These are phyloP conservation scores for Venturia nashicola DNA, from an alignment of 2,329 filamentous ascomycete genomes.

Conservation along the genomic window DNA sequence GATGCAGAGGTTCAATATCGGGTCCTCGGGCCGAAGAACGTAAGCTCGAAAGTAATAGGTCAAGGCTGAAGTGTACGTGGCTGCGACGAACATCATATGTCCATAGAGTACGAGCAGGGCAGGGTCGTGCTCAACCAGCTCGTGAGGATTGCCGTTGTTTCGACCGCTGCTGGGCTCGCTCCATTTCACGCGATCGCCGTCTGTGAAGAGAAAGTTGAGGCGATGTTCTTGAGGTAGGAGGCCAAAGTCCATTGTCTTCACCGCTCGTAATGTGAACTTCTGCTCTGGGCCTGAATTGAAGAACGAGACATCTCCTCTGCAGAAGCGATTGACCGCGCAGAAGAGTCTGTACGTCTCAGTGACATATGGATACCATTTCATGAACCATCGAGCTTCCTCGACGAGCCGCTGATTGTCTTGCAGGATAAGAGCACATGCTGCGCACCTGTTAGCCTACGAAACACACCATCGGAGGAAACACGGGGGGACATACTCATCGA, in stretches of 20 bases:
- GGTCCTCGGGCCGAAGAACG: constrained; percentile 62
- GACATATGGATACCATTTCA: constrained; percentile 64
- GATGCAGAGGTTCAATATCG: constrained; percentile 68
- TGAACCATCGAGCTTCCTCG: constrained; percentile 67
- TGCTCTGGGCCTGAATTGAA: constrained; percentile 74
- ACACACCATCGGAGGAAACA: neutral
- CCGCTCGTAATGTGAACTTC: constrained; percentile 83
- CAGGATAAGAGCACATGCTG: constrained; percentile 69
- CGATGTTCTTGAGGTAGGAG: constrained; percentile 43
- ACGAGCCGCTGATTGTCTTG: constrained; percentile 67
- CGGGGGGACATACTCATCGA: constrained; percentile 50
- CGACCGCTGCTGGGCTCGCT: constrained; percentile 21
- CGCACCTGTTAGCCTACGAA: constrained; percentile 14
- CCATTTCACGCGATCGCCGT: constrained; percentile 24
- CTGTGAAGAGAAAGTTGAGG: constrained; percentile 27
- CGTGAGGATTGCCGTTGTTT: constrained; percentile 23
- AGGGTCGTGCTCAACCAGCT: constrained; percentile 52
- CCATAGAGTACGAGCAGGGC: constrained; percentile 80
- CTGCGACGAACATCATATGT: constrained; percentile 75
- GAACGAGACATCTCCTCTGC: constrained; percentile 58
- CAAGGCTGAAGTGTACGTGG: constrained; percentile 70
- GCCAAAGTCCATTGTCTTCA: constrained; percentile 73
- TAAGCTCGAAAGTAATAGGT: constrained; percentile 66
- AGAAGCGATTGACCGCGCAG: constrained; percentile 62
- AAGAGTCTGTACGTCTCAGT: constrained; percentile 71